Percentiles rank a stretch among this genome's conserved stretches.
These are phyloP conservation scores for Backusella australiensis DNA, from an alignment of 192 early-diverging fungal species.

Conservation along the genomic window DNA sequence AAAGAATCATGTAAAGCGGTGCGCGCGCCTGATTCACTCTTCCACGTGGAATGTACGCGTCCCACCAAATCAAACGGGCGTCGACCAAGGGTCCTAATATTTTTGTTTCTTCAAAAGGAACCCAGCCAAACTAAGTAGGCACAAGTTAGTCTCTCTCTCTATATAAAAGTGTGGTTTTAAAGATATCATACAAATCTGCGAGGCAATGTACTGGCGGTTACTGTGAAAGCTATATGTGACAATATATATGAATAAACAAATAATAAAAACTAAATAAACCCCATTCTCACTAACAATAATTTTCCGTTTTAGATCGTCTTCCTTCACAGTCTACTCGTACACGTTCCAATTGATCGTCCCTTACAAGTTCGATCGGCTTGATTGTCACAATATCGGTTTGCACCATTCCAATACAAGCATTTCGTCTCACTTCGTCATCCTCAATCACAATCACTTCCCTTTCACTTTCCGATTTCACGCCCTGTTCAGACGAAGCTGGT, in stretches of 20 bases:
- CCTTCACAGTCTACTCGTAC: conserved; percentile 27
- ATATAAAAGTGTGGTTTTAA: not conserved
- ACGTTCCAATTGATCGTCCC: conserved; percentile 30
- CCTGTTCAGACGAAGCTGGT: not conserved
- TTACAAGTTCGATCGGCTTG: conserved; percentile 15
- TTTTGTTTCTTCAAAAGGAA: conserved; percentile 34
- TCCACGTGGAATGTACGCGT: conserved; percentile 33
- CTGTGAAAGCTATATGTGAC: conserved; percentile 18
- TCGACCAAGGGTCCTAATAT: conserved; percentile 33
- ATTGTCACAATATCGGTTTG: conserved; percentile 31
- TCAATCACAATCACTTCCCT: conserved; percentile 29
- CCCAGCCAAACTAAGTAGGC: conserved; percentile 32
- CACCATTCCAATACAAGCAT: conserved; percentile 35
- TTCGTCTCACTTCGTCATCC: conserved; percentile 25
- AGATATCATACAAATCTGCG: conserved; percentile 17
- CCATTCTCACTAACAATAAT: conserved; percentile 23
- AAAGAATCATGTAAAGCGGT: conserved; percentile 33
- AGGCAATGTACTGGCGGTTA: conserved; percentile 2
- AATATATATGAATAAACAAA: not conserved
- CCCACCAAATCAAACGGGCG: conserved; percentile 29
- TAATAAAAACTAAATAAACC: not conserved
- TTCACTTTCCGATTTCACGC: not conserved
- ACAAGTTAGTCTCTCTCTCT: not conserved
- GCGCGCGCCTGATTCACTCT: conserved; percentile 23
- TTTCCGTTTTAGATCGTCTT: not conserved